phyloP scores from a whole-genome alignment of 257 asterid species.

The Fraxinus cuspidata region DNA sequence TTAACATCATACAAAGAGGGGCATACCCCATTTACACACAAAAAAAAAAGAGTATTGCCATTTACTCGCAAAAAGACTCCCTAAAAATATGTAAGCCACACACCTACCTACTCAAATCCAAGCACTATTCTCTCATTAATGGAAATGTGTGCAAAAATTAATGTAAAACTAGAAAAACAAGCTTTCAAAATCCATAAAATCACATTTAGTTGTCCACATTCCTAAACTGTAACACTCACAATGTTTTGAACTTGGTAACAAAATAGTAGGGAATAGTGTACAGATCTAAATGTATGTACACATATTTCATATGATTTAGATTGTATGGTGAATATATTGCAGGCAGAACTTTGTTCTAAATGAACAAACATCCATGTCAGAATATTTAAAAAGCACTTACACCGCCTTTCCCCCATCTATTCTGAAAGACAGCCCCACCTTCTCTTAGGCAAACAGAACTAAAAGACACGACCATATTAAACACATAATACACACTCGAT shows the following conservation, averaged over 20 bases:
- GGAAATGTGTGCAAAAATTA: background rate
- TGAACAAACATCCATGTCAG: background rate
- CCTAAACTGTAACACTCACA: background rate
- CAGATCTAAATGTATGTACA: background rate
- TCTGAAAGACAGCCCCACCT: background rate
- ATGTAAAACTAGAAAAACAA: background rate
- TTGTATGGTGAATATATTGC: background rate
- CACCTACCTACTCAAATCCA: background rate
- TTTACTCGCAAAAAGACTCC: background rate
- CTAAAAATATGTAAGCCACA: background rate
- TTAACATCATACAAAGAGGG: background rate
- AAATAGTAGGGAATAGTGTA: background rate
- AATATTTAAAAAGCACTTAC: background rate
- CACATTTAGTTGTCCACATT: background rate
- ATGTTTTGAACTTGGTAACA: background rate
- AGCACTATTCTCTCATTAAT: background rate
- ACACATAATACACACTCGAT: background rate
- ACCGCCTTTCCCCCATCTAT: background rate
- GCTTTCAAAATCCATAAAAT: background rate
- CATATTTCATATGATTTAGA: background rate
- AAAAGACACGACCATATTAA: background rate
- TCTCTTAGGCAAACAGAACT: background rate
- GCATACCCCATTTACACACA: background rate
- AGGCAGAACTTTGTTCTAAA: background rate
- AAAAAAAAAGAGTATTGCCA: too few species aligned